Evolutionary conservation across 2,329 filamentous ascomycete species (phyloP), one percentile per base, ranked within the genome.

Genomic region (Verticillium dahliae): DNA sequence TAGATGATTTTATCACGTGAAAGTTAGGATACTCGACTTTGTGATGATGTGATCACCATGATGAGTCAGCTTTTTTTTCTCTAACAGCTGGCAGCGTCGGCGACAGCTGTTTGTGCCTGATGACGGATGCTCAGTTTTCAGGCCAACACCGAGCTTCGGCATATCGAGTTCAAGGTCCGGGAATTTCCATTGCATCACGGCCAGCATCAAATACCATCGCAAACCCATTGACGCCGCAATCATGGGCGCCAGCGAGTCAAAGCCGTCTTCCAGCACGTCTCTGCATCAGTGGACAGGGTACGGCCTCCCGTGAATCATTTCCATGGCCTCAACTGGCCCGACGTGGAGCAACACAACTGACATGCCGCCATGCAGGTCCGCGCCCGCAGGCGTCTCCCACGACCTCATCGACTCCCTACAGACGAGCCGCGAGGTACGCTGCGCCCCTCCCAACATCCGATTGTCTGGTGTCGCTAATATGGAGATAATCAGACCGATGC

Each of bases 341-440:
- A 65, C 59, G 62, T 58, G 3, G 58, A 62, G 65, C 57, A 61
- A 31, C 55, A 62, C 70, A 38, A 33, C 54, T 39, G 52, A 69
- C 33, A 39, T 5, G 18, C 54, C 34, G 6, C 37, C 37, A 14
- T 38, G 70, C 70, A 78, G 71, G 69, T 73, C 72, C 67, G 76
- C 78, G 57, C 79, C 82, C 38, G 76, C 80, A 66, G 79, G 81
- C 69, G 74, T 96, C 75, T 96, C 92, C 67, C 87, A 91, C 72
- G 88, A 90, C 72, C 82, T 97, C 71, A 83, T 96, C 70, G 88
- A 96, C 71, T 87, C 88, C 64, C 82, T 98, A 64, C 91, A 97
- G 75, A 85, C 86, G 65, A 96, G 87, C 80, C 84, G 89, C 69
- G 92, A 97, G 86, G 93, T 97, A 84, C 71, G 78, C 4, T 6